Evolutionary conservation across 2,329 filamentous ascomycete species (phyloP).

Genomic region (Parafenestella ontariensis): DNA sequence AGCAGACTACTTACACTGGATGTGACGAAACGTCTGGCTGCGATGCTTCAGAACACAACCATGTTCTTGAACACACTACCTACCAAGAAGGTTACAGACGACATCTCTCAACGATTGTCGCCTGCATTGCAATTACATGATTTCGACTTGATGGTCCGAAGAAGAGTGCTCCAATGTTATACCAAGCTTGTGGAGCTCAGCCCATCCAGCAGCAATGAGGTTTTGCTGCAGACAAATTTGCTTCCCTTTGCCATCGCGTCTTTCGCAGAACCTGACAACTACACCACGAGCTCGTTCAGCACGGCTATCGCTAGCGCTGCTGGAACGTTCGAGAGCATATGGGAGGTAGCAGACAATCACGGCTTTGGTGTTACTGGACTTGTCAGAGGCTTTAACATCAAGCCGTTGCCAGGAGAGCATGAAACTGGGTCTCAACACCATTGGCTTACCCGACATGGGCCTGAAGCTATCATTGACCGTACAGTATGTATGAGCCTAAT

Average conservation of each 20-base stretch:
- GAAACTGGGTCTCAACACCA: constrained; percentile 54
- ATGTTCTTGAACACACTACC: constrained; percentile 87
- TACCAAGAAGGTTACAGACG: constrained; percentile 82
- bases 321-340: constrained; percentile 89
- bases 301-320: constrained; percentile 90
- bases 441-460: constrained; percentile 62
- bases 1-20: constrained; percentile 89
- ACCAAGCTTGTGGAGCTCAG: constrained; percentile 88
- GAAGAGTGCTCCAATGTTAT: constrained; percentile 93
- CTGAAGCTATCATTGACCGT: constrained; percentile 71
- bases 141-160: constrained; percentile 89
- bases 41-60: constrained; percentile 94
- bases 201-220: constrained; percentile 82
- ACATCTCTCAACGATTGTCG: constrained; percentile 81
- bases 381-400: constrained; percentile 77
- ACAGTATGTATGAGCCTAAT: constrained; percentile 37
- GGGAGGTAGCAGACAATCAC: constrained; percentile 93
- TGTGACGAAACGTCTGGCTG: constrained; percentile 88
- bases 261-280: constrained; percentile 92
- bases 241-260: constrained; percentile 87
- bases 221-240: constrained; percentile 87
- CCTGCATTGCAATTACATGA: constrained; percentile 89
- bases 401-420: constrained; percentile 69
- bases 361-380: constrained; percentile 93
- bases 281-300: constrained; percentile 82